Percentiles rank a stretch among this genome's conserved stretches.
Conservation (phyloP, 768 basidiomycete species). For the Tylopilus vinaceipallidus region DNA sequence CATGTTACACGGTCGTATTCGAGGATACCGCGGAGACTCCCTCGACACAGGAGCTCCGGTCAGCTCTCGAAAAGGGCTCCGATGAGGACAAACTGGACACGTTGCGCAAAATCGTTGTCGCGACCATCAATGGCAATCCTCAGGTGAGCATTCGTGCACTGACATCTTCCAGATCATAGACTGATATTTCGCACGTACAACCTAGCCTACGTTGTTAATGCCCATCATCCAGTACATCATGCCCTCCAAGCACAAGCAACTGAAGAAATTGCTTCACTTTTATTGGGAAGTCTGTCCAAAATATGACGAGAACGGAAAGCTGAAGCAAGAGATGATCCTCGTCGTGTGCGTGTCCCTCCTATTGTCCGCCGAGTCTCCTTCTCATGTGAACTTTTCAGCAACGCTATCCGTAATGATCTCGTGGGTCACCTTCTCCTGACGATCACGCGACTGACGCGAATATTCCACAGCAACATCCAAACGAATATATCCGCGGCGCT, state of each 20-base stretch:
- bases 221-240: conserved; percentile 97
- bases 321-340: conserved; percentile 99
- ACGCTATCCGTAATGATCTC: conserved; percentile 96
- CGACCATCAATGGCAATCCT: conserved; percentile 92
- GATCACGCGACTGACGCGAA: neutral
- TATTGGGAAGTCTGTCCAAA: conserved; percentile 99
- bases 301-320: conserved; percentile 92
- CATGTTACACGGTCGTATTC: conserved; percentile 78
- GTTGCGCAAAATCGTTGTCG: conserved; percentile 88
- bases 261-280: conserved; percentile 95
- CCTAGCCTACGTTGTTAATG: conserved; percentile 90
- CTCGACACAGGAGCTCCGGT: conserved; percentile 77
- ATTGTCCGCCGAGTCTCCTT: conserved; percentile 3
- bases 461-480: conserved; percentile 85
- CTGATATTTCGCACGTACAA: neutral
- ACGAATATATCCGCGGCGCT: conserved; percentile 99
- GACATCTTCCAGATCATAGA: neutral
- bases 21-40: conserved; percentile 74
- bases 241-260: conserved; percentile 91
- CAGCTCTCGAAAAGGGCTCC: conserved; percentile 87
- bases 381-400: conserved; percentile 46
- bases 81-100: conserved; percentile 97
- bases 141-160: conserved; percentile 53
- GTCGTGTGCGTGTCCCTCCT: conserved; percentile 71
- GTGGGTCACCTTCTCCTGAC: conserved; percentile 43